Percentiles rank a stretch among this genome's conserved stretches.
Evolutionary conservation across 2,329 filamentous ascomycete genomes (phyloP).

Genomic region (Scopulariopsis brevicaulis): DNA sequence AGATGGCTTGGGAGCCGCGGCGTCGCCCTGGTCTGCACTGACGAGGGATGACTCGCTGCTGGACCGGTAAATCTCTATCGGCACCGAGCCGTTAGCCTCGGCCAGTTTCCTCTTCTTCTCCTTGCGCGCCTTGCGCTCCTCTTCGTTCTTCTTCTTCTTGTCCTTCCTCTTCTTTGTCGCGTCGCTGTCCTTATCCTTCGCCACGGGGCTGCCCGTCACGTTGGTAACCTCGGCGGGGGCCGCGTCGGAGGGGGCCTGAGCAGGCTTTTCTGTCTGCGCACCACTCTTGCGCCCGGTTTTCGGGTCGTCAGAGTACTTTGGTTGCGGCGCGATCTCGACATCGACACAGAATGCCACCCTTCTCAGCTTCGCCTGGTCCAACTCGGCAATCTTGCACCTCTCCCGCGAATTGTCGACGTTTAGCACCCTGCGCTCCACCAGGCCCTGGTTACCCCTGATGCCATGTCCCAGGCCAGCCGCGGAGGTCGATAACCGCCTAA

Average conservation of each 20-base stretch:
- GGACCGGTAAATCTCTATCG: constrained; percentile 69
- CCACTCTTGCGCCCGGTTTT: constrained; percentile 20
- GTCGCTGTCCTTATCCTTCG: constrained; percentile 28
- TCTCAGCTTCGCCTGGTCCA: constrained; percentile 70
- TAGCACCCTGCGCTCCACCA: constrained; percentile 71
- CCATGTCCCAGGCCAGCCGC: constrained; percentile 34
- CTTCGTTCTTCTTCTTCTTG: constrained; percentile 92
- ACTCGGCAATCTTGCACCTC: constrained; percentile 65
- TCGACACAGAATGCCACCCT: constrained; percentile 94
- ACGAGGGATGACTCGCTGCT: constrained; percentile 45
- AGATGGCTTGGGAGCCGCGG: constrained; percentile 16
- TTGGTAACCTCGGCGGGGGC: constrained; percentile 10
- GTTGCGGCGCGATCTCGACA: constrained; percentile 87
- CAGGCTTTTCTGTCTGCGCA: constrained; percentile 51
- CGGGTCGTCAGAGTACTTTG: constrained; percentile 57
- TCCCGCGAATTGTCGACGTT: constrained; percentile 76
- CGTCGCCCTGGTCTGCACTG: constrained; percentile 5
- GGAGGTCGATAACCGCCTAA: constrained; percentile 71
- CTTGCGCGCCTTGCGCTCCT: constrained; percentile 83
- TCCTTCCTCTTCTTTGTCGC: constrained; percentile 67
- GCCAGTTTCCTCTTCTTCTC: constrained; percentile 78
- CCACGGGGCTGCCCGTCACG: constrained; percentile 24
- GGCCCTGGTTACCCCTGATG: constrained; percentile 45
- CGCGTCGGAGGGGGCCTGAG: neutral
- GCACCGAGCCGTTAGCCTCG: constrained; percentile 77